Evolutionary conservation across 306 rosid species (phyloP).

Genomic region (Ormosia emarginata): DNA sequence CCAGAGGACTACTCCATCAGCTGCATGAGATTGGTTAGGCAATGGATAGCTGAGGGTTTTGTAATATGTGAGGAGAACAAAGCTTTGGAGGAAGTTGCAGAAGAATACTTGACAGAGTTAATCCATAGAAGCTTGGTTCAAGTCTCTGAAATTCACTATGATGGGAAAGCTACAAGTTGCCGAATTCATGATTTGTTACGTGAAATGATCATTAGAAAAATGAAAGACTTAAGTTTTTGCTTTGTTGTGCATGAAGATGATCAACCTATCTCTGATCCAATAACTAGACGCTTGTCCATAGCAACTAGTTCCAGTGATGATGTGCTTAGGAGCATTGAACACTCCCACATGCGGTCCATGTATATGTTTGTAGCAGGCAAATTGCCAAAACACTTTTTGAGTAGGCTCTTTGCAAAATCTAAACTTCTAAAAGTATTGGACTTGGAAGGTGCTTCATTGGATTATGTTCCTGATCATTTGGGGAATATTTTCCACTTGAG

Average conservation of each 20-base stretch:
- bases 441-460: not conserved
- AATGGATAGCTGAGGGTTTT: conserved; percentile 23
- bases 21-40: not conserved
- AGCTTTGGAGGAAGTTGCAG: conserved; percentile 1
- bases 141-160: not conserved
- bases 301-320: not conserved
- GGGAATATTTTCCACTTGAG: not conserved
- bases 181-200: not conserved
- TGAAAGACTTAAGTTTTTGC: not conserved
- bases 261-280: not conserved
- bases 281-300: not conserved
- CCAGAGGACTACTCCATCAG: not conserved
- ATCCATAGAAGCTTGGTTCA: conserved; percentile 18
- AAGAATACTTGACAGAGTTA: conserved; percentile 1
- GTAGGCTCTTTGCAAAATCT: not conserved
- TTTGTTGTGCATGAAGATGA: not conserved
- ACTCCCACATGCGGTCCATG: not conserved
- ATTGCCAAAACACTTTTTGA: not conserved
- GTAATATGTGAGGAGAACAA: not conserved
- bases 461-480: not conserved
- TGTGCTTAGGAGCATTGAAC: not conserved
- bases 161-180: not conserved
- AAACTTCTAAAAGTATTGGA: conserved; percentile 12
- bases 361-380: not conserved
- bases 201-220: not conserved